Evolutionary conservation across 202 grass and related monocot genomes (phyloP), one percentile per base, ranked within the genome.

Genomic region (Zizania palustris): DNA sequence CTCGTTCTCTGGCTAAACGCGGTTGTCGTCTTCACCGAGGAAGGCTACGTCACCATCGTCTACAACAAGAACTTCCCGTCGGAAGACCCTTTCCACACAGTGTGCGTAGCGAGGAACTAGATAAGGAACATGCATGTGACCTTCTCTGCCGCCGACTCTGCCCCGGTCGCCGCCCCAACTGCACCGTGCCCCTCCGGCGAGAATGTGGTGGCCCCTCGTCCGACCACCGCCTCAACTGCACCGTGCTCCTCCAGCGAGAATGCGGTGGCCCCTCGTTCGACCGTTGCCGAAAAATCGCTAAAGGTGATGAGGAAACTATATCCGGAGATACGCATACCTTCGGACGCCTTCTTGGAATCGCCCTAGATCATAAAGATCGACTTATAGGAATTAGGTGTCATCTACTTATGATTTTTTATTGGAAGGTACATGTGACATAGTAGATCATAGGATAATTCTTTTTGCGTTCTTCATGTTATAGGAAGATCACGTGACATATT

Each of bases 301-400:
- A 6, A 14, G 15, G 5, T 51, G 49, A 14, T 18, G 5, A n/a
- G n/a, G 49, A 51, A 6, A n/a, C 0, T 51, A 7, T n/a, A 7
- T 2, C 5, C 49, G 15, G 49, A 51, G 14, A 15, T 28, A 2
- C 28, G 28, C 28, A 28, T 0, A 2, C 1, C 28, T 28, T 28
- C 28, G 28, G 28, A 28, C 1, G 28, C 28, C 28, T 28, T 28
- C 28, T 1, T 28, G 28, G 28, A 0, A 0, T 28, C 15, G 10
- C n/a, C 7, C 49, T 51, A 51, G 6, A 3, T n/a, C 6, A 1
- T 6, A 0, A 0, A 5, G n/a, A n/a, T n/a, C n/a, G 1, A 1
- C 1, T n/a, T 53, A 16, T 53, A 7, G 16, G 50, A 18, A 53
- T 51, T 15, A 51, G 49, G 5, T 18, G 49, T 7, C 15, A 4